Evolutionary conservation across 1,284 basidiomycete genomes (phyloP).

Genomic region (Mycena citricolor): DNA sequence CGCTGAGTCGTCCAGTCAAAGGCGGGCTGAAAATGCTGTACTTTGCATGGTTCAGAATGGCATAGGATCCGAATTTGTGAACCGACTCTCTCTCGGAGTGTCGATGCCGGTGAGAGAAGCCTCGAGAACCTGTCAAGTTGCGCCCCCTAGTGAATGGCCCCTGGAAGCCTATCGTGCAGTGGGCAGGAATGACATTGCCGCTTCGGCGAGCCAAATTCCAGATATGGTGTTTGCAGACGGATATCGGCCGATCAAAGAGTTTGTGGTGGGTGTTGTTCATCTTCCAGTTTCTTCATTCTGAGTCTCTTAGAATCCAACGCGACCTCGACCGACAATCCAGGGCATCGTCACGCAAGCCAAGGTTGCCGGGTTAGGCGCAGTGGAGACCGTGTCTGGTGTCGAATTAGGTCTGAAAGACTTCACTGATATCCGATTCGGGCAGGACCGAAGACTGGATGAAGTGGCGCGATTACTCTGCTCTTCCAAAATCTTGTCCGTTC

Average conservation of each 20-base stretch:
- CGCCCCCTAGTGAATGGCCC: slow-evolving; percentile 74
- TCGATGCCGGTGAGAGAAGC: slow-evolving; percentile 83
- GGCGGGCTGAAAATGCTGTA: slow-evolving; percentile 67
- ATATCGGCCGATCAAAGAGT: slow-evolving; percentile 56
- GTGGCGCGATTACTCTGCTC: slow-evolving; percentile 87
- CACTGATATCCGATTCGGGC: slow-evolving; percentile 80
- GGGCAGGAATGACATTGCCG: slow-evolving; percentile 79
- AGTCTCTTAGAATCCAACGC: slow-evolving; percentile 40
- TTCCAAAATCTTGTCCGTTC: slow-evolving; percentile 64
- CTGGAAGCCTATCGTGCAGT: slow-evolving; percentile 72
- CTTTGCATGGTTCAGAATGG: slow-evolving; percentile 54
- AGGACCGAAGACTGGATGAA: slow-evolving; percentile 84
- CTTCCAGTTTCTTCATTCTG: slow-evolving; percentile 1
- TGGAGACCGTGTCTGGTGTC: slow-evolving; percentile 61
- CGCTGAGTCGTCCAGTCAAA: slow-evolving; percentile 47
- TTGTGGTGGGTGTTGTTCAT: slow-evolving; percentile 46
- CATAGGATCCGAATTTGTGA: slow-evolving; percentile 49
- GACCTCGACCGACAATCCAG: slow-evolving; percentile 49
- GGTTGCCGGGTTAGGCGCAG: slow-evolving; percentile 50
- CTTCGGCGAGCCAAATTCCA: slow-evolving; percentile 46
- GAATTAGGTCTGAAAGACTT: slow-evolving; percentile 73
- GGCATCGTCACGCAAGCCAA: slow-evolving; percentile 51
- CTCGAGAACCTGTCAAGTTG: slow-evolving; percentile 75
- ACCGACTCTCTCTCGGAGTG: slow-evolving; percentile 69
- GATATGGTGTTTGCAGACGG: slow-evolving; percentile 48